Base-by-base conservation (phyloP, 2,329 filamentous ascomycete genomes). In the Phoma sp. region DNA sequence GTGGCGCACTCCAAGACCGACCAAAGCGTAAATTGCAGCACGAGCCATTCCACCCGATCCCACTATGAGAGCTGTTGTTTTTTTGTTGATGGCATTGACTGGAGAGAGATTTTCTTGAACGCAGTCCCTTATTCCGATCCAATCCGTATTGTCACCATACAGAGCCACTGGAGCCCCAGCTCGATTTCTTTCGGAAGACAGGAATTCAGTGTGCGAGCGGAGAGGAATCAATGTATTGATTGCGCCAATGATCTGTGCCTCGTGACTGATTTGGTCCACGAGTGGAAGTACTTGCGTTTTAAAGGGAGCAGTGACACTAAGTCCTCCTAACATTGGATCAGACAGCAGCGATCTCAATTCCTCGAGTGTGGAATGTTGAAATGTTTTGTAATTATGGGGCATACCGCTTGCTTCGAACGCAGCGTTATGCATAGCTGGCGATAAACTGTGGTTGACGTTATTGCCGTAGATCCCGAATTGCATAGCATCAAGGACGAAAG, bases 11-110 rank as follows among this genome's bases (percentile, higher is more conserved):
- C 43, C 43, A 10, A 46, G 43, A 9, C 43, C 29, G 27, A 9
- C 24, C 18, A 46, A 24, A 7, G 43, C 43, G 23, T 46, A 46
- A 6, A 32, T 46, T 11, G 43, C 43, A 37, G 43, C 43, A 46
- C 43, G 43, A 37, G 43, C 43, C 43, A 46, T 46, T 3, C 43
- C 43, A n/a, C 43, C 43, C 29, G 43, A 32, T n/a, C 43, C 43
- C n/a, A 46, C 13, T 14, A 46, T 24, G 10, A 46, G 43, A 14
- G 32, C 43, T 27, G 43, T 46, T n/a, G 43, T 46, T 6, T 11
- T 36, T 1, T 22, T 9, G 18, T 33, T 46, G 32, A 46, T 29
- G n/a, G 43, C 43, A n/a, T 46, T 46, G 23, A 46, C 35, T 3
- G 43, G 43, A 22, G 43, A 46, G 11, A 46, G 43, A 30, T 46